Percentiles rank a stretch among this genome's conserved stretches.
These are phyloP conservation scores for Coniferiporia sulphurascens DNA, from an alignment of 1,284 basidiomycete genomes.

Conservation along the genomic window DNA sequence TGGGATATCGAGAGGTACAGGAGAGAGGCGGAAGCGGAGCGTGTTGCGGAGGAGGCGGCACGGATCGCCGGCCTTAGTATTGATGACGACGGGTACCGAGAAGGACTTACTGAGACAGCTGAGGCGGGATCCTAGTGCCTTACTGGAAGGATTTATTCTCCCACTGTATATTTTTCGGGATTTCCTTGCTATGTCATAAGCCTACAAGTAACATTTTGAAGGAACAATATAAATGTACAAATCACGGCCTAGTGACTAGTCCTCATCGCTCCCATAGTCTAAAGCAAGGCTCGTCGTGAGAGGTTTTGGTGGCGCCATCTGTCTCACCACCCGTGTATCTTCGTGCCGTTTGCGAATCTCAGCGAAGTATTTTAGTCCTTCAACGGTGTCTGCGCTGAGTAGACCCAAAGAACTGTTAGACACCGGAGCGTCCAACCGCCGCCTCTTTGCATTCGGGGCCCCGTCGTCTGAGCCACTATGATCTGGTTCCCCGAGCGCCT, in stretches of 20 bases:
- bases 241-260: conserved; percentile 26
- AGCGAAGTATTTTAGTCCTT: conserved; percentile 83
- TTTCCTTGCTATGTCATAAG: background rate
- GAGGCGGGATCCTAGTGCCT: background rate
- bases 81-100: conserved; percentile 22
- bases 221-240: background rate
- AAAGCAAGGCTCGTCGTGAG: conserved; percentile 47
- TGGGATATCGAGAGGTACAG: conserved; percentile 70
- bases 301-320: conserved; percentile 28
- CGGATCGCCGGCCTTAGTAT: conserved; percentile 31
- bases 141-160: background rate
- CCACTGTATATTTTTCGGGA: no score
- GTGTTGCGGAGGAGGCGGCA: conserved; percentile 39
- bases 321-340: conserved; percentile 25
- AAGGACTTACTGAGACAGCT: background rate
- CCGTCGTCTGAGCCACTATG: conserved; percentile 24
- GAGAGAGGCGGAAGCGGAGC: conserved; percentile 58
- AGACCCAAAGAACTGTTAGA: conserved; percentile 42
- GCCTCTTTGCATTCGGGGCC: conserved; percentile 25
- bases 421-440: conserved; percentile 23
- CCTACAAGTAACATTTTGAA: background rate
- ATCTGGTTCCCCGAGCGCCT: conserved; percentile 32
- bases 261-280: conserved; percentile 77
- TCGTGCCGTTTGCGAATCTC: conserved; percentile 66
- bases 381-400: conserved; percentile 74